Conservation (phyloP, 441 rosid genomes). For the Breynia disticha region DNA sequence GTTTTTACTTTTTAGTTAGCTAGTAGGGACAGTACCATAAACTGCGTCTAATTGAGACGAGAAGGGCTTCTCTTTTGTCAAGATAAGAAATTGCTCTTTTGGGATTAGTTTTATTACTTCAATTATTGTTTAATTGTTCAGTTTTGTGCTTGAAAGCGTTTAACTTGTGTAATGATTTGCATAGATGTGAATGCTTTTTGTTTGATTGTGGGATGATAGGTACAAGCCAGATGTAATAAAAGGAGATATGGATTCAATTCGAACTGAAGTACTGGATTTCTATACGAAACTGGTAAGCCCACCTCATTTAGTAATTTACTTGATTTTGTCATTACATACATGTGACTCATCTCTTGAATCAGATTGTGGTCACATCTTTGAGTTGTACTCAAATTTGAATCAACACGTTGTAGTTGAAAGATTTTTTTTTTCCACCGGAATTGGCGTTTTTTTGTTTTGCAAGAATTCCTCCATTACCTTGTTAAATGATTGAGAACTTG, state of each 20-base stretch:
- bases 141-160: neutral
- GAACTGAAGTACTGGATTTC: constrained; percentile 51
- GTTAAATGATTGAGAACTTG: neutral
- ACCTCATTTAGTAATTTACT: neutral
- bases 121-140: too few relatives aligned
- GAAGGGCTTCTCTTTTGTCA: too few relatives aligned
- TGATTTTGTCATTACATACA: neutral
- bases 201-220: constrained; percentile 19
- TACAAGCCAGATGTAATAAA: constrained; percentile 75
- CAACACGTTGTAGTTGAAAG: too few relatives aligned
- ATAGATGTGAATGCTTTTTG: neutral
- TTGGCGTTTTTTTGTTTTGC: neutral
- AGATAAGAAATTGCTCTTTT: too few relatives aligned
- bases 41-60: too few relatives aligned
- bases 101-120: too few relatives aligned
- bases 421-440: too few relatives aligned
- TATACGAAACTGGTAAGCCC: constrained; percentile 46
- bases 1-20: too few relatives aligned
- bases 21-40: too few relatives aligned
- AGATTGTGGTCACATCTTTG: neutral
- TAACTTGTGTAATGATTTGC: neutral
- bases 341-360: neutral
- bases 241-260: constrained; percentile 93
- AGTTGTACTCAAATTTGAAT: too few relatives aligned
- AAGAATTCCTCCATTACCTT: neutral